A percentile compares a stretch with the other conserved stretches of the same genome.
phyloP scores from a whole-genome alignment of 495 filamentous ascomycete species.

The Cladorrhinum samala region DNA sequence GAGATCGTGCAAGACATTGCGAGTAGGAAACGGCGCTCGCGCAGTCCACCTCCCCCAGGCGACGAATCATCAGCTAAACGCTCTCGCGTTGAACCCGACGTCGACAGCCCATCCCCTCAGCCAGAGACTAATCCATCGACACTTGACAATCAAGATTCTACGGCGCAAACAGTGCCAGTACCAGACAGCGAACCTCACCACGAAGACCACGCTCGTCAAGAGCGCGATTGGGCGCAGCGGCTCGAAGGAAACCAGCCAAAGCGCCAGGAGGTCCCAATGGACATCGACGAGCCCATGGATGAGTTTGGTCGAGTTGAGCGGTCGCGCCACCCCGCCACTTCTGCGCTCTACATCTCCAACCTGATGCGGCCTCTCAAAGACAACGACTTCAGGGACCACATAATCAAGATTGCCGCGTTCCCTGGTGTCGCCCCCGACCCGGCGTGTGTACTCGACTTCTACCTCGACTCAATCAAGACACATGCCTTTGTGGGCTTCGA shows the following conservation, averaged over 20 bases:
- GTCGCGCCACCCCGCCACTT: conserved; percentile 74
- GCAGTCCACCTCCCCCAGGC: conserved; percentile 53
- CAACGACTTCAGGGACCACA: conserved; percentile 54
- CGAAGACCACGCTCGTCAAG: conserved; percentile 3
- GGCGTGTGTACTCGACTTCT: conserved; percentile 58
- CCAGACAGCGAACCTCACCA: conserved; percentile 26
- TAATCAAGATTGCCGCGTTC: conserved; percentile 60
- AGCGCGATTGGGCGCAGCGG: not conserved
- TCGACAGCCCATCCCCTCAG: not conserved
- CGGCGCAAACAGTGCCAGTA: not conserved
- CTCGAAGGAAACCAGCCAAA: not conserved
- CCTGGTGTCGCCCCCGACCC: conserved; percentile 44
- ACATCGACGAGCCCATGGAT: conserved; percentile 8
- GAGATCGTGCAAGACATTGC: conserved; percentile 50
- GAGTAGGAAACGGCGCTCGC: conserved; percentile 70
- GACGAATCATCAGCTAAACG: conserved; percentile 41
- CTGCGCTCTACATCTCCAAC: conserved; percentile 83
- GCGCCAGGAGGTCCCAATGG: not conserved
- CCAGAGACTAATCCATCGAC: not conserved
- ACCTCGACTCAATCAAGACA: conserved; percentile 77
- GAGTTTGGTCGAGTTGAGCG: conserved; percentile 48
- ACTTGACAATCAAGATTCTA: not conserved
- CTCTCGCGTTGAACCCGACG: conserved; percentile 25
- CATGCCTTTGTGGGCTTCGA: conserved; percentile 77
- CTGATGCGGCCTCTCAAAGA: conserved; percentile 82